phyloP scores from a whole-genome alignment of 306 rosid species.

The Pyrus betulifolia region DNA sequence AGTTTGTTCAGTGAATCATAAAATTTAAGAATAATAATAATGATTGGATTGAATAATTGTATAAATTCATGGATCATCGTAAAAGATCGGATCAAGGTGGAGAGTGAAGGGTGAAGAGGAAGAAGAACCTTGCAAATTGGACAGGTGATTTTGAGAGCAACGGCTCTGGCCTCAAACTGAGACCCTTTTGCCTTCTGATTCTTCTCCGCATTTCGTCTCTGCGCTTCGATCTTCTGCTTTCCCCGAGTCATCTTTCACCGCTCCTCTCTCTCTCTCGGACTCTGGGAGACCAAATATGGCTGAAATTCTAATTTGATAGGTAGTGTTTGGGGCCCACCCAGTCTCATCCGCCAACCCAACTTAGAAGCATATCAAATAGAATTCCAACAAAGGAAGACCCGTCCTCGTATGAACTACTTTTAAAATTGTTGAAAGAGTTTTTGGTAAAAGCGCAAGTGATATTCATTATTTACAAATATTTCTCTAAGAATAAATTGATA shows the following conservation, averaged over 20 bases:
- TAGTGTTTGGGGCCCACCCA: too few relatives aligned
- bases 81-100: background rate
- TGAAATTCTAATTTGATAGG: too few relatives aligned
- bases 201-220: slow-evolving; percentile 69
- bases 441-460: too few relatives aligned
- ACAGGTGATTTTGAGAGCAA: slow-evolving; percentile 68
- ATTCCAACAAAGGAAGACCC: too few relatives aligned
- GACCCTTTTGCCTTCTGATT: slow-evolving; percentile 78
- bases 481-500: background rate
- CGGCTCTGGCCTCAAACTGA: slow-evolving; percentile 86
- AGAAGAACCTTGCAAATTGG: slow-evolving; percentile 76
- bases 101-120: background rate
- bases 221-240: slow-evolving; percentile 97
- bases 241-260: slow-evolving; percentile 66
- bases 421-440: too few relatives aligned
- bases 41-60: too few relatives aligned
- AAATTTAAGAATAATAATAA: too few relatives aligned
- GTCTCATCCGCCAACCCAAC: too few relatives aligned
- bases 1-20: too few relatives aligned
- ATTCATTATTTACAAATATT: background rate
- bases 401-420: too few relatives aligned
- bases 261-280: background rate
- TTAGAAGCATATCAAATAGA: too few relatives aligned
- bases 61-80: too few relatives aligned
- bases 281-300: background rate